Evolutionary conservation across 768 basidiomycete species (phyloP).

Genomic region (Sistotremastrum suecicum): DNA sequence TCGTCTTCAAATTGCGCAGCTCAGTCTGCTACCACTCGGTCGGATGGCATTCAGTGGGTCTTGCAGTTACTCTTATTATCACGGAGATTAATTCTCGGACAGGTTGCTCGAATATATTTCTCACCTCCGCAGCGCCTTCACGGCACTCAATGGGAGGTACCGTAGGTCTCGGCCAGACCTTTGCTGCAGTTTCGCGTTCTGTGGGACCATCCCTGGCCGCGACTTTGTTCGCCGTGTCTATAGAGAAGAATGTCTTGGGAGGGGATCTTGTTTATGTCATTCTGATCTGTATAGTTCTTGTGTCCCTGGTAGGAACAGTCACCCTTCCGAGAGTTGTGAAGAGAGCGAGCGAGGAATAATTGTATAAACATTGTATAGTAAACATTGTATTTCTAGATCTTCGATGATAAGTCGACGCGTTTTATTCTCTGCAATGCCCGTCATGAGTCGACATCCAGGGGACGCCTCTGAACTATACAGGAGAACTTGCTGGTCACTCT

Average conservation of each 20-base stretch:
- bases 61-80: neutral
- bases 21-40: constrained; percentile 29
- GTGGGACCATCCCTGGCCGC: constrained; percentile 13
- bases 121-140: constrained; percentile 47
- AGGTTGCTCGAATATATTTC: constrained; percentile 59
- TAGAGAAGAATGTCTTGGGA: constrained; percentile 29
- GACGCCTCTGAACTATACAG: no score
- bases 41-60: constrained; percentile 44
- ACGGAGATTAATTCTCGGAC: no score
- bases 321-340: no score
- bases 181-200: constrained; percentile 25
- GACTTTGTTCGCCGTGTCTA: constrained; percentile 34
- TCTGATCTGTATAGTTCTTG: neutral
- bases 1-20: constrained; percentile 33
- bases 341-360: no score
- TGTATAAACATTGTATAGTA: no score
- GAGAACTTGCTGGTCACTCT: no score
- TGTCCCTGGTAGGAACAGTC: no score
- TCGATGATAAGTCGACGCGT: no score
- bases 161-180: constrained; percentile 48
- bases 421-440: no score
- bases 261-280: constrained; percentile 29
- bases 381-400: no score
- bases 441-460: no score
- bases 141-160: constrained; percentile 53